phyloP scores from a whole-genome alignment of 148 eudicot genomes.

The Linanthus parryae region DNA sequence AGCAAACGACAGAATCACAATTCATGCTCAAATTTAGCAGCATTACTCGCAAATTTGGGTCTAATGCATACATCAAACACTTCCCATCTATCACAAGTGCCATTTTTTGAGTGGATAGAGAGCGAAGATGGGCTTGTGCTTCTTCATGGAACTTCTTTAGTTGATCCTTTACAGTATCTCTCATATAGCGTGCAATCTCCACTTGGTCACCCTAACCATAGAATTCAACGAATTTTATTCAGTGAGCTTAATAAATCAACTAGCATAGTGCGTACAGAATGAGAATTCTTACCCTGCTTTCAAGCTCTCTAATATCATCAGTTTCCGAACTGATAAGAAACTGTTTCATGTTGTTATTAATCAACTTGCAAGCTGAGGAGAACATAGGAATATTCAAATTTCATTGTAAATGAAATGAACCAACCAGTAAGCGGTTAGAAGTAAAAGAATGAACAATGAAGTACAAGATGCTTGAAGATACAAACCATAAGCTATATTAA shows the following conservation, averaged over 20 bases:
- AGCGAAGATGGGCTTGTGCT: slow-evolving; percentile 44
- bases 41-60: slow-evolving; percentile 68
- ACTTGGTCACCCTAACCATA: slow-evolving; percentile 78
- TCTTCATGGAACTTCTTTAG: slow-evolving; percentile 68
- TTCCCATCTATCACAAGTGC: slow-evolving; percentile 95
- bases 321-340: slow-evolving; percentile 92
- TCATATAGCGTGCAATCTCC: slow-evolving; percentile 69
- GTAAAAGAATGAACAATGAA: neutral
- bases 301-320: slow-evolving; percentile 79
- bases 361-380: slow-evolving; percentile 85
- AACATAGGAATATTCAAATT: slow-evolving; percentile 8
- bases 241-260: slow-evolving; percentile 1
- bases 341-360: slow-evolving; percentile 89
- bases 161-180: slow-evolving; percentile 54
- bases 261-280: slow-evolving; percentile 2
- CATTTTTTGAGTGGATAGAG: slow-evolving; percentile 50
- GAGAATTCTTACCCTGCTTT: slow-evolving; percentile 58
- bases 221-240: neutral
- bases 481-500: slow-evolving; percentile 95
- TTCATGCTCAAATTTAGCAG: slow-evolving; percentile 81
- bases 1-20: slow-evolving; percentile 90
- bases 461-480: slow-evolving; percentile 1
- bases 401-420: neutral
- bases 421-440: neutral
- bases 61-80: slow-evolving; percentile 97